Evolutionary conservation across 2,329 filamentous ascomycete species (phyloP), one percentile per base, ranked within the genome.

Genomic region (Torrubiella hemipterigena): DNA sequence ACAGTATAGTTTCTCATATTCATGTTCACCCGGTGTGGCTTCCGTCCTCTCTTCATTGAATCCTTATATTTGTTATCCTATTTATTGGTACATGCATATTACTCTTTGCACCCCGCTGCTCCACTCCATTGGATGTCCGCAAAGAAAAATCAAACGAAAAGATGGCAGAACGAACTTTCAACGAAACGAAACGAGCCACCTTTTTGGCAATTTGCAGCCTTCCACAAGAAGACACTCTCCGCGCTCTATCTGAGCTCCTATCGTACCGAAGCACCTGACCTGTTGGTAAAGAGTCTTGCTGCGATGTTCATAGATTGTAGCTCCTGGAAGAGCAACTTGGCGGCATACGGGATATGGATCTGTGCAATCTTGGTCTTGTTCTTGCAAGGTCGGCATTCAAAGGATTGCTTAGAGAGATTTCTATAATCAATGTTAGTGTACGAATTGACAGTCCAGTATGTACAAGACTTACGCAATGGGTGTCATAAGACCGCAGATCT

Each of bases 291-390:
- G 86, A 98, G 89, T 54, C 91, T 79, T 19, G 89, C 81, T 9
- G 91, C 89, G 56, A 98, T 96, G 58, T 96, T 96, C 91, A 98
- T 98, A 30, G 86, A 80, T 52, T 87, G 84, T 44, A 98, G 65
- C 64, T 98, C 91, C 65, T 98, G 91, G 78, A 98, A 98, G 30
- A 98, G 74, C 30, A 98, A 69, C 65, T 98, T 98, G 38, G 91
- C 91, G 3, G 91, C 91, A 53, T 98, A 98, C 1, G 91, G 91
- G 42, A 98, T 93, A 55, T 96, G 85, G 34, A 98, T 81, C 58
- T 98, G 91, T 5, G 89, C 91, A 55, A 98, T 96, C 64, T 84
- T 86, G 41, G 89, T 95, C 73, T 96, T 96, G 69, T 98, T 98
- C 67, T 93, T 91, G 73, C 91, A 98, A 20, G 91, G 85, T 34